These are phyloP conservation scores for Olyra latifolia DNA, from an alignment of 176 grass and related monocot genomes.

Conservation along the genomic window DNA sequence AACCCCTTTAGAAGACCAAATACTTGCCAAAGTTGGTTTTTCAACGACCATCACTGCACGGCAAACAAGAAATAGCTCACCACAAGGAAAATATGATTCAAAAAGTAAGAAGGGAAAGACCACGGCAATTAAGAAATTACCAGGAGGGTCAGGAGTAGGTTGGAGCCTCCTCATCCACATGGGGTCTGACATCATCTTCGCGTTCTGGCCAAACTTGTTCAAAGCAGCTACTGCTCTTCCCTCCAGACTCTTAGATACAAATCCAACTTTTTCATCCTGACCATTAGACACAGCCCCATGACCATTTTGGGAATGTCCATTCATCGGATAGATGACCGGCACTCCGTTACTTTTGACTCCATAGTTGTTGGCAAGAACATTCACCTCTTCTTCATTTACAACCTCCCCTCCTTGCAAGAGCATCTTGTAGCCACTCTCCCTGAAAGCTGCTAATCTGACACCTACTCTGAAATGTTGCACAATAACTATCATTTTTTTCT, in stretches of 20 bases:
- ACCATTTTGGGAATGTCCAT: constrained; percentile 50
- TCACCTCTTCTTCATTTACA: constrained; percentile 54
- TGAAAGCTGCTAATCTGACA: constrained; percentile 83
- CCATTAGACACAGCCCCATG: constrained; percentile 31
- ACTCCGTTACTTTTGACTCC: constrained; percentile 39
- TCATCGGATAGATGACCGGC: constrained; percentile 30
- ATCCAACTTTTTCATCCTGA: constrained; percentile 48
- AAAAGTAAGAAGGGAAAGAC: neutral
- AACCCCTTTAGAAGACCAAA: constrained; percentile 74
- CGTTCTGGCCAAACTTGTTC: constrained; percentile 87
- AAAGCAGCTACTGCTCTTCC: constrained; percentile 87
- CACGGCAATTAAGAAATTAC: constrained; percentile 41
- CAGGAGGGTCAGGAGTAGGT: constrained; percentile 32
- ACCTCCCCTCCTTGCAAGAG: constrained; percentile 94
- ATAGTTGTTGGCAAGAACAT: constrained; percentile 39
- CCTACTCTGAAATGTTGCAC: constrained; percentile 51
- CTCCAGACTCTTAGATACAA: constrained; percentile 69
- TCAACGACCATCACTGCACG: constrained; percentile 36
- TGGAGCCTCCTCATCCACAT: constrained; percentile 44
- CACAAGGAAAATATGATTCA: neutral
- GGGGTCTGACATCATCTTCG: constrained; percentile 63
- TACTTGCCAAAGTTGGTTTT: constrained; percentile 67
- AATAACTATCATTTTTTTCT: constrained; percentile 13
- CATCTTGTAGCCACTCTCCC: constrained; percentile 88
- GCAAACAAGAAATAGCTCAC: neutral